Percentiles rank a stretch among this genome's conserved stretches.
Evolutionary conservation across 139 green algal species (phyloP).

Genomic region (Chlorella sorokiniana): DNA sequence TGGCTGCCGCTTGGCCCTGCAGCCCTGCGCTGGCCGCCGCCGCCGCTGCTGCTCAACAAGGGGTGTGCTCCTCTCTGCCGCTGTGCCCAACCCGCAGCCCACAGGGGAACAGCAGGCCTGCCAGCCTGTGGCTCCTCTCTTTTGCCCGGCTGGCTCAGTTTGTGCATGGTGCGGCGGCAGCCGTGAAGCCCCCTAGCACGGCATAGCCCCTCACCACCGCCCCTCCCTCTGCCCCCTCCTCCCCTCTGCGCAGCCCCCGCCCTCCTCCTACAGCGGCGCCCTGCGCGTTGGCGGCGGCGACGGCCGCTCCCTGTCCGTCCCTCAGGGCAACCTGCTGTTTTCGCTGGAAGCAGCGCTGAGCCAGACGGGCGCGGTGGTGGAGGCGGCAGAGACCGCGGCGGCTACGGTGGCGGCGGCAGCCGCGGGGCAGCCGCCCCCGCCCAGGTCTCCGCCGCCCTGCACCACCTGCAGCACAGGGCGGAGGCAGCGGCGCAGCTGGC

Average conservation of each 20-base stretch:
- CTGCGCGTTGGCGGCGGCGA: not conserved
- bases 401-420: constrained; percentile 1
- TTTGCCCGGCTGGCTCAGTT: too few relatives aligned
- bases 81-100: not conserved
- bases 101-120: too few relatives aligned
- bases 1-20: not conserved
- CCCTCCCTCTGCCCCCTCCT: too few relatives aligned
- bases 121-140: too few relatives aligned
- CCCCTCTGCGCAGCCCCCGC: not conserved
- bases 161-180: too few relatives aligned
- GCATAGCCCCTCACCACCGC: too few relatives aligned
- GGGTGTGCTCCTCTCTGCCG: not conserved
- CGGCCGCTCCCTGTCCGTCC: not conserved
- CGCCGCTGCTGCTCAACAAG: not conserved
- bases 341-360: constrained; percentile 12
- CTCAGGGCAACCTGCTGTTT: constrained; percentile 23
- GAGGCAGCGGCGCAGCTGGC: constrained; percentile 13
- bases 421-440: constrained; percentile 18
- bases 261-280: not conserved
- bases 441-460: not conserved
- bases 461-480: not conserved
- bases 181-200: too few relatives aligned
- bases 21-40: not conserved
- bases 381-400: constrained; percentile 8
- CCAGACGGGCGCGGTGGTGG: constrained; percentile 1